These are phyloP conservation scores for Aspergillus sp. DNA, from an alignment of 2,329 filamentous ascomycete species.

Conservation along the genomic window DNA sequence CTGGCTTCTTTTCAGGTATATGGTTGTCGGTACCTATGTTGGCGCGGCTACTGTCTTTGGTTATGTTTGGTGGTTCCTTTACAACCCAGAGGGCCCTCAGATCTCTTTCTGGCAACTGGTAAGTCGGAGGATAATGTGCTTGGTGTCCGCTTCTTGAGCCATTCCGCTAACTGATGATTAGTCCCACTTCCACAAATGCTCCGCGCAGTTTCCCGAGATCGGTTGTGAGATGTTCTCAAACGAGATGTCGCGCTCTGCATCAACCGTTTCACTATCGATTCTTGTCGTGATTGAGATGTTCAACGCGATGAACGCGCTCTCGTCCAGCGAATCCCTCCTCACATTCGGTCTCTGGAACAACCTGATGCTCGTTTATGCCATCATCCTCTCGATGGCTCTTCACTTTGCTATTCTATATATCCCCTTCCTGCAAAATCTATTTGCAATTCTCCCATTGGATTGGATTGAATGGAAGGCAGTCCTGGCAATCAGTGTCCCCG, in stretches of 20 bases:
- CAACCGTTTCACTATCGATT: constrained; percentile 85
- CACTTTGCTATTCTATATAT: constrained; percentile 94
- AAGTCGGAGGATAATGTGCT: constrained; percentile 31
- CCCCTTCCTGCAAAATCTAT: constrained; percentile 82
- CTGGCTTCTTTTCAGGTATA: constrained; percentile 97
- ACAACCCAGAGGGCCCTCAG: constrained; percentile 83
- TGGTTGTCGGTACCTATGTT: constrained; percentile 94
- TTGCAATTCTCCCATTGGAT: constrained; percentile 86
- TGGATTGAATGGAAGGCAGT: constrained; percentile 91
- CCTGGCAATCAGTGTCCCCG: constrained; percentile 80
- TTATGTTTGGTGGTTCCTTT: constrained; percentile 99
- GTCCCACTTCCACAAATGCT: constrained; percentile 91
- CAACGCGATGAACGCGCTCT: constrained; percentile 97
- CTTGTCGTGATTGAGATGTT: constrained; percentile 99
- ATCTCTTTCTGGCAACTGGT: constrained; percentile 85
- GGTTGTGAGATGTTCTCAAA: constrained; percentile 91
- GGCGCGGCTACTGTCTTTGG: constrained; percentile 92
- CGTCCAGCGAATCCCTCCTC: constrained; percentile 88
- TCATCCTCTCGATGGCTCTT: constrained; percentile 85
- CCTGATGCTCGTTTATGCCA: constrained; percentile 96
- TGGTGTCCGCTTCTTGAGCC: background rate
- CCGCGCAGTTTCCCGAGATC: constrained; percentile 78
- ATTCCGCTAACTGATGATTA: constrained; percentile 24
- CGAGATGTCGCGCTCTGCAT: constrained; percentile 82
- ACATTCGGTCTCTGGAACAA: constrained; percentile 97